Evolutionary conservation across 768 basidiomycete genomes (phyloP).

Genomic region (Suillus luteus): DNA sequence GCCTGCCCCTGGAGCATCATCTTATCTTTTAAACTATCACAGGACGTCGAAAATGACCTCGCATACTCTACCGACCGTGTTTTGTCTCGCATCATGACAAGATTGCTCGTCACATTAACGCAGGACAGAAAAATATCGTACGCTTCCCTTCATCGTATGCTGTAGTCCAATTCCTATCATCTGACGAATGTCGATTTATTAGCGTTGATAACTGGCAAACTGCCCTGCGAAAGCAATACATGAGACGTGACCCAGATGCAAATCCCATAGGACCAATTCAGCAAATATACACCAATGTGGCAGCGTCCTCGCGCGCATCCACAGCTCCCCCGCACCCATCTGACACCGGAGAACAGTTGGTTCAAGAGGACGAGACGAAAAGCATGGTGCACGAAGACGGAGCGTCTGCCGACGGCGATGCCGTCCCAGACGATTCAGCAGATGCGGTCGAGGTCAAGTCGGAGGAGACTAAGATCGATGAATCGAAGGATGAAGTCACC

Average conservation of each 20-base stretch:
- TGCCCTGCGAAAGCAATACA: conserved; percentile 74
- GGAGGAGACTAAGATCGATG: conserved; percentile 7
- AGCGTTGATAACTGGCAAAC: conserved; percentile 82
- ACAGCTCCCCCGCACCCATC: conserved; percentile 22
- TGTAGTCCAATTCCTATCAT: conserved; percentile 24
- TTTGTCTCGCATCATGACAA: conserved; percentile 73
- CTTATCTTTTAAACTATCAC: conserved; percentile 18
- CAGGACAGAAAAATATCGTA: conserved; percentile 82
- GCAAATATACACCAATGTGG: conserved; percentile 23
- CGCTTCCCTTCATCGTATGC: conserved; percentile 34
- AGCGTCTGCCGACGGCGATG: conserved; percentile 10
- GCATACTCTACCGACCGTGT: conserved; percentile 57
- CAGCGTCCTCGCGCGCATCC: conserved; percentile 34
- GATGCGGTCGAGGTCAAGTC: conserved; percentile 1
- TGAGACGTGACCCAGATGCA: conserved; percentile 65
- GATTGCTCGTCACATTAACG: conserved; percentile 71
- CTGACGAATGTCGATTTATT: conserved; percentile 16
- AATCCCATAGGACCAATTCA: conserved; percentile 68
- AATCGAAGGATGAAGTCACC: conserved; percentile 26
- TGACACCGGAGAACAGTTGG: conserved; percentile 13
- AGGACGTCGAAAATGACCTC: conserved; percentile 85
- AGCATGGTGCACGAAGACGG: conserved; percentile 16
- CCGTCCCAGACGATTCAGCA: conserved; percentile 10
- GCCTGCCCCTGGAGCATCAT: conserved; percentile 3
- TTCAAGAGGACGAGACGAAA: conserved; percentile 12